Evolutionary conservation across 352 stramenopile genomes (phyloP), one percentile per base, ranked within the genome.

Genomic region (Globisporangium splendens): DNA sequence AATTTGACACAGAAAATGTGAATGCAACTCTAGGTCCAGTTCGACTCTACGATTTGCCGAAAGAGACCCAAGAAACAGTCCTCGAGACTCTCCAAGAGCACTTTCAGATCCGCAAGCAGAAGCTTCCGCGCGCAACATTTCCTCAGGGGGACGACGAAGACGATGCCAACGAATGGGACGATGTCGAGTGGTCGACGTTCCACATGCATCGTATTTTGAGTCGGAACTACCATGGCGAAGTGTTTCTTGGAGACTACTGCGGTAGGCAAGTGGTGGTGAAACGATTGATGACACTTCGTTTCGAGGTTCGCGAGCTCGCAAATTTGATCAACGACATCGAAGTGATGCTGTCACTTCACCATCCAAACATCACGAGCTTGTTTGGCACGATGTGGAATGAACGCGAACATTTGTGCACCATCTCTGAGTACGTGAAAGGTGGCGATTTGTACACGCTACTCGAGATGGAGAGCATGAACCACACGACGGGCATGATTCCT

Each of bases 321-420:
- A 69, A 87, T n/a, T 85, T 81, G 21, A 83, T 91, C 53, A 82
- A 73, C 50, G 84, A 95, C 46, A 70, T 94, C 12, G 82, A 91
- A 42, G 63, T 89, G 17, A 65, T 89, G 62, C 44, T 70, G 4
- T 68, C 66, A 11, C 56, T 94, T 21, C 65, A 75, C 31, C 84
- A 96, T 41, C 75, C 74, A 0, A 72, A 88, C 38, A 85, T 96
- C 50, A 78, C 93, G 13, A 54, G 56, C 14, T 87, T 81, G 22
- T 51, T 93, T 8, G 86, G 86, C 12, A 87, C 79, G 17, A 88
- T 87, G 65, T 93, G 83, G 83, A 80, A 61, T 5, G 69, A 82
- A 17, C 65, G 62, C 17, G 73, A 85, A 33, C 75, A 93, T 24
- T 69, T 92, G 38, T 87, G 77, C 14, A 62, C 87, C 46, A 77